Conservation (phyloP, 257 asterid genomes). For the Catharanthus roseus region DNA sequence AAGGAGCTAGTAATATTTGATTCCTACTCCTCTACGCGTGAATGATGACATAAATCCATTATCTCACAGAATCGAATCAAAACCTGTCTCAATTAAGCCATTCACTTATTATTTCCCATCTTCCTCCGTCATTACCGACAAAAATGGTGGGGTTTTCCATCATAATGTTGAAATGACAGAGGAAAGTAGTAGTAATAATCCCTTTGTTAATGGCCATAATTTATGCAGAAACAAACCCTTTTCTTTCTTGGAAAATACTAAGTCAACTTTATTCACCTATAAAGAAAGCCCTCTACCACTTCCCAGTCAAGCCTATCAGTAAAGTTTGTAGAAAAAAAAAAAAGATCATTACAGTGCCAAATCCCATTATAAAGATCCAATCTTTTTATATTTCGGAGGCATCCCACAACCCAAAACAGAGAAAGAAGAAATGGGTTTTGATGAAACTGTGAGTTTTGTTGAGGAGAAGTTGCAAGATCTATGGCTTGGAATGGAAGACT, state of each 20-base stretch:
- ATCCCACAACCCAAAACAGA: not conserved
- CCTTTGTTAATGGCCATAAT: too few species aligned
- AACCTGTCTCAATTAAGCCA: too few species aligned
- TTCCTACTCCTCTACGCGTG: too few species aligned
- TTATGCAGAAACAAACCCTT: too few species aligned
- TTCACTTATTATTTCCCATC: too few species aligned
- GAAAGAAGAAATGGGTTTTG: slow-evolving; percentile 5
- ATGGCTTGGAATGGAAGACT: slow-evolving; percentile 9
- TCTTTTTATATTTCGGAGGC: not conserved
- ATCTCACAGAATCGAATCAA: too few species aligned
- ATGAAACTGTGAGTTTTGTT: not conserved
- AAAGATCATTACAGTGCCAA: not conserved
- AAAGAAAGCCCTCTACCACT: not conserved
- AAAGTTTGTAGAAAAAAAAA: too few species aligned
- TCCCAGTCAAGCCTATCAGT: not conserved
- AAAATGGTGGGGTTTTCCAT: not conserved
- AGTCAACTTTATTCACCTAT: too few species aligned
- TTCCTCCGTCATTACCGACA: not conserved
- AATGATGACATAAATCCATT: too few species aligned
- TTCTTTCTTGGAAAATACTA: too few species aligned
- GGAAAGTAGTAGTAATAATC: not conserved
- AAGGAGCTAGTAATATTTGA: too few species aligned
- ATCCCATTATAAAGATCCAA: not conserved
- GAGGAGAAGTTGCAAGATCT: slow-evolving; percentile 24
- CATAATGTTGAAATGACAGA: not conserved